These are phyloP conservation scores for Acer saccharum DNA, from an alignment of 345 rosid genomes.

Conservation along the genomic window DNA sequence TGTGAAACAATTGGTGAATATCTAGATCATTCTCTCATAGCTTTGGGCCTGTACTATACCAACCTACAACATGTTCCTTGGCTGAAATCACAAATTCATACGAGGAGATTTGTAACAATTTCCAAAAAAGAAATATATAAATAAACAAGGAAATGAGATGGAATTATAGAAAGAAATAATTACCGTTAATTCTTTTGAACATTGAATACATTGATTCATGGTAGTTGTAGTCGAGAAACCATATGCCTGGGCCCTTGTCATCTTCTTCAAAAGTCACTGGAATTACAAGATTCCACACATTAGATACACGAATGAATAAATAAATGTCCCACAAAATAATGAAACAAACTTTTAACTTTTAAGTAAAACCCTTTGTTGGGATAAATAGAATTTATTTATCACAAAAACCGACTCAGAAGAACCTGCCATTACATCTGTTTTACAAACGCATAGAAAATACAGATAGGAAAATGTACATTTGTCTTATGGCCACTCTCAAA, in stretches of 20 bases:
- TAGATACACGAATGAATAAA: not conserved
- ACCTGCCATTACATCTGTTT: not conserved
- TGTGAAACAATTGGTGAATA: constrained; percentile 69
- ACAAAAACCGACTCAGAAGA: not conserved
- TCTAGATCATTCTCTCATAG: constrained; percentile 87
- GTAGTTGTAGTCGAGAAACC: constrained; percentile 98
- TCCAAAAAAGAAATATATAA: not conserved
- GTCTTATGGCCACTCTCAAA: constrained; percentile 3
- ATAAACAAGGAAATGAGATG: not conserved
- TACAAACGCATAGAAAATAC: not conserved
- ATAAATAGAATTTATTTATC: not conserved
- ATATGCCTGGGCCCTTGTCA: constrained; percentile 83
- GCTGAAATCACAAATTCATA: constrained; percentile 48
- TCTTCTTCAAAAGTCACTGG: constrained; percentile 98
- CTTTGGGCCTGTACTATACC: constrained; percentile 97
- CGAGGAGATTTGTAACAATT: not conserved
- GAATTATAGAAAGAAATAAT: not conserved
- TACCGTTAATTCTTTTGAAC: constrained; percentile 97
- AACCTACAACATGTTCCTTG: constrained; percentile 96
- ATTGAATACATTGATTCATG: constrained; percentile 94
- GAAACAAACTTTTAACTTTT: not conserved
- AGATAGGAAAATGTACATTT: not conserved
- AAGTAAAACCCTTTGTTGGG: not conserved
- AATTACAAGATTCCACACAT: constrained; percentile 10
- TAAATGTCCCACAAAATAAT: not conserved